Evolutionary conservation across 495 filamentous ascomycete genomes (phyloP).

Genomic region (Neurospora cerealis): DNA sequence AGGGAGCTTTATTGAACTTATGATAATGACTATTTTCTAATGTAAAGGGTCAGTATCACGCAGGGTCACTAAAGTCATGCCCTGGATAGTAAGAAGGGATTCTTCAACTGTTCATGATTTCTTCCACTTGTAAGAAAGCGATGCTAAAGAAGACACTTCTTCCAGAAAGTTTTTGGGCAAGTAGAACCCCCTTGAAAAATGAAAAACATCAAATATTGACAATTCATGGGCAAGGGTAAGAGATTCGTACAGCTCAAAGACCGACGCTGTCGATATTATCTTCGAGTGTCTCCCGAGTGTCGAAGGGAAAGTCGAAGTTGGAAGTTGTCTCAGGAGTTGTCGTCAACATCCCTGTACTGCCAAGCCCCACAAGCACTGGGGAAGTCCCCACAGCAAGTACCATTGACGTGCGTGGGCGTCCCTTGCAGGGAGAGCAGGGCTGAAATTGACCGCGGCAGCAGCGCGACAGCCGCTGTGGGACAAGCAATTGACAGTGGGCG

Average conservation of each 20-base stretch:
- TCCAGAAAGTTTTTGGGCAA: neutral
- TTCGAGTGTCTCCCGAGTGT: neutral
- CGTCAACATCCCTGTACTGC: neutral
- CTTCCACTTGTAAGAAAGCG: neutral
- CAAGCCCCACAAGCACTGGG: neutral
- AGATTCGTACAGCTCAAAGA: rapidly evolving
- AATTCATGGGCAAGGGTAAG: neutral
- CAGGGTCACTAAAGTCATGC: neutral
- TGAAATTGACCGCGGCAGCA: neutral
- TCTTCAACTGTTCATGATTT: neutral
- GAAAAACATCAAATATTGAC: neutral
- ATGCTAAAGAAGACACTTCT: neutral
- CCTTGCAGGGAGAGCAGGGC: neutral
- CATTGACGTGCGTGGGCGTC: neutral
- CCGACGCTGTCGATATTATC: neutral
- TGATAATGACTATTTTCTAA: neutral
- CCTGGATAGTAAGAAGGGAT: neutral
- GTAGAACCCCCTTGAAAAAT: neutral
- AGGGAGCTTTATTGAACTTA: neutral
- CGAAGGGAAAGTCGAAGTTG: neutral
- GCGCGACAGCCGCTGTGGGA: neutral
- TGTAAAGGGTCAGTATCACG: neutral
- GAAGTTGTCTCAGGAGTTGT: neutral
- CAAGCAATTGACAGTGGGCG: neutral
- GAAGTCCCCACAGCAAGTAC: neutral